Evolutionary conservation across 345 rosid species (phyloP), one percentile per base, ranked within the genome.

Genomic region (Excoecaria agallocha): DNA sequence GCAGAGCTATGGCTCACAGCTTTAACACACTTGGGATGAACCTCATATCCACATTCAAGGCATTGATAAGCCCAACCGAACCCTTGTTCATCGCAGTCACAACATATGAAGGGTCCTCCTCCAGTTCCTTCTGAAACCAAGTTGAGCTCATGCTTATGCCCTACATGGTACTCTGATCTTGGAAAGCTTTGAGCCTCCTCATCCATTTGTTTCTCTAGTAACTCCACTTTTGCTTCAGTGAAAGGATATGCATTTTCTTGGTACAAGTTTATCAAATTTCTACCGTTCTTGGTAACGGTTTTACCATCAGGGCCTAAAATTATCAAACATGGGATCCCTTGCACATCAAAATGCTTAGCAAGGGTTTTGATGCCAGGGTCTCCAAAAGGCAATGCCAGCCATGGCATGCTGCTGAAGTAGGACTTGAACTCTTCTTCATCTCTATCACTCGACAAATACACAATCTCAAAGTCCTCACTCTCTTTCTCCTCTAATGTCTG

Each of bases 11-110:
- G 37, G 37, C 60, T 70, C 58, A 68, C 81, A 10, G 84, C 71
- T 67, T 81, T 75, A 0, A 89, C 81, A 58, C 90, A 89, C 83
- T 73, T 87, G 35, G 90, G 81, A 65, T 89, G 93, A 69, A 89
- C 86, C 84, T 89, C 90, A n/a, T 87, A 89, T 11, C 93, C 93
- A 64, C 93, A 89, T 60, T 84, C 88, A 24, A 89, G 76, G 55
- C 93, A 87, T 68, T 84, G 90, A 77, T 89, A 89, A 49, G 87
- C 90, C 93, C 93, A 89, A 17, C 88, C 87, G 1, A 70, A 79
- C 12, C 90, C 93, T 63, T 89, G 93, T 58, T 89, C 93, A 11
- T 87, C 87, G 38, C 93, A 87, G 46, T 83, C 85, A 41, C 93
- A 89, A 54, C 93, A 89, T 59, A 89, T 89, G 54, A 78, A 89